phyloP scores from a whole-genome alignment of 1,139 yeast genomes.

The Zygosaccharomyces sapae region DNA sequence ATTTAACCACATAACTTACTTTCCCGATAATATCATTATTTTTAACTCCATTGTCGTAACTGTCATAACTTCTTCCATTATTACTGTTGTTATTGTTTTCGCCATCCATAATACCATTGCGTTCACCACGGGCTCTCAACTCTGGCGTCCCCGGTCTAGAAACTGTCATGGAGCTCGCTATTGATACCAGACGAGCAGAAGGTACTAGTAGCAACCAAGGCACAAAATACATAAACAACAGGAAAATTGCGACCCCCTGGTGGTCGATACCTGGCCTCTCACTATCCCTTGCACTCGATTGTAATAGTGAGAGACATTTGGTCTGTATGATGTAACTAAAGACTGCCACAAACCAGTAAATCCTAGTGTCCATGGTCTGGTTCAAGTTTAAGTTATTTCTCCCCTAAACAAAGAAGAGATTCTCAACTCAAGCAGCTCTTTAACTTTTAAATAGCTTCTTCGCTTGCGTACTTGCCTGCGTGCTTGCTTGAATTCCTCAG shows the following conservation, averaged over 20 bases:
- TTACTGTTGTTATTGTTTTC: not conserved
- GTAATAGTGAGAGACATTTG: slow-evolving; percentile 13
- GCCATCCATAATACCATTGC: not conserved
- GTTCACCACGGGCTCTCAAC: not conserved
- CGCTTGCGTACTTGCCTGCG: not conserved
- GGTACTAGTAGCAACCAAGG: slow-evolving; percentile 14
- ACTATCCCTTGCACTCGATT: slow-evolving; percentile 11
- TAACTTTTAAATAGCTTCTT: not conserved
- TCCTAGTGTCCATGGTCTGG: slow-evolving; percentile 12
- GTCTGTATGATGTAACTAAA: slow-evolving; percentile 16
- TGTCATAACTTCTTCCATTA: not conserved
- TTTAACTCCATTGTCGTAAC: not conserved
- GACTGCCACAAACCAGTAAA: slow-evolving; percentile 17
- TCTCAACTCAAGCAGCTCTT: too few relatives aligned
- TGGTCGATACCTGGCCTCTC: slow-evolving; percentile 9
- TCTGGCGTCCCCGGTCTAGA: not conserved
- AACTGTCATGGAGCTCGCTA: not conserved
- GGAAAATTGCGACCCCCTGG: slow-evolving; percentile 9
- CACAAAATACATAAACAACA: slow-evolving; percentile 13
- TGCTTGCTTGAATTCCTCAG: not conserved
- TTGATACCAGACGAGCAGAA: slow-evolving; percentile 6
- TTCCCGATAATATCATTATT: not conserved
- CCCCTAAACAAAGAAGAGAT: not conserved
- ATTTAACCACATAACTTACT: slow-evolving; percentile 7
- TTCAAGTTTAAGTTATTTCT: not conserved